Conservation (phyloP, 352 stramenopile species). For the Pythium aristosporum region DNA sequence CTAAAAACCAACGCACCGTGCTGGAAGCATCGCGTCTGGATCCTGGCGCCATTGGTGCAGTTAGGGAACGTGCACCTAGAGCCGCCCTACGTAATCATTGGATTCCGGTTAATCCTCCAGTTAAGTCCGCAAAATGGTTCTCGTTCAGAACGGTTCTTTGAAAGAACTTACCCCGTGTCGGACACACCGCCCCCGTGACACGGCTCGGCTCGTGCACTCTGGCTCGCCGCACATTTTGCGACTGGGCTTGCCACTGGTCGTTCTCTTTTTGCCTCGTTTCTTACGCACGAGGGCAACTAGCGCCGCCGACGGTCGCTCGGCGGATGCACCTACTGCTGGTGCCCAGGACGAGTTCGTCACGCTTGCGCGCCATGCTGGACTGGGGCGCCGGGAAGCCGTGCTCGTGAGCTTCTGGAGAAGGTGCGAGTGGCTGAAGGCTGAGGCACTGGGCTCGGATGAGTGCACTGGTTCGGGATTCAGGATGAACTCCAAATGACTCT, state of each 20-base stretch:
- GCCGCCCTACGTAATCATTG: slow-evolving; percentile 23
- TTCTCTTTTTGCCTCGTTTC: too few relatives aligned
- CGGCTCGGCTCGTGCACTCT: slow-evolving; percentile 59
- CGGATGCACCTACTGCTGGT: too few relatives aligned
- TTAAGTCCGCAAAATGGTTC: too few relatives aligned
- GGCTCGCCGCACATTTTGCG: slow-evolving; percentile 40
- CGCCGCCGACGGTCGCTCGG: too few relatives aligned
- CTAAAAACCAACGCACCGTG: slow-evolving; percentile 24
- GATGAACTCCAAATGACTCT: slow-evolving; percentile 51
- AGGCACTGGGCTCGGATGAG: neutral
- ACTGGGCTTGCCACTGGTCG: neutral
- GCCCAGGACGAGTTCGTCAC: too few relatives aligned
- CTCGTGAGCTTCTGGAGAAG: neutral
- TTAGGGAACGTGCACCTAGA: slow-evolving; percentile 46
- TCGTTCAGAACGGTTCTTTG: too few relatives aligned
- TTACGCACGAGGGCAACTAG: too few relatives aligned
- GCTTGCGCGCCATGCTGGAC: too few relatives aligned
- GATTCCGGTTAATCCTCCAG: too few relatives aligned
- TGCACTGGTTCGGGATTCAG: slow-evolving; percentile 42
- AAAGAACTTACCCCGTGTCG: slow-evolving; percentile 34
- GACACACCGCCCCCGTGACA: slow-evolving; percentile 53
- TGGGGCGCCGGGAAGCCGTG: slow-evolving; percentile 23
- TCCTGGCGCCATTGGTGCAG: slow-evolving; percentile 68
- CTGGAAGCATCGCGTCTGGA: slow-evolving; percentile 76
- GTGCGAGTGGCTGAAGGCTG: neutral